A percentile compares a stretch with the other conserved stretches of the same genome.
Conservation (phyloP, 108 stramenopile species). For the Pseudonitzschia multiseries region DNA sequence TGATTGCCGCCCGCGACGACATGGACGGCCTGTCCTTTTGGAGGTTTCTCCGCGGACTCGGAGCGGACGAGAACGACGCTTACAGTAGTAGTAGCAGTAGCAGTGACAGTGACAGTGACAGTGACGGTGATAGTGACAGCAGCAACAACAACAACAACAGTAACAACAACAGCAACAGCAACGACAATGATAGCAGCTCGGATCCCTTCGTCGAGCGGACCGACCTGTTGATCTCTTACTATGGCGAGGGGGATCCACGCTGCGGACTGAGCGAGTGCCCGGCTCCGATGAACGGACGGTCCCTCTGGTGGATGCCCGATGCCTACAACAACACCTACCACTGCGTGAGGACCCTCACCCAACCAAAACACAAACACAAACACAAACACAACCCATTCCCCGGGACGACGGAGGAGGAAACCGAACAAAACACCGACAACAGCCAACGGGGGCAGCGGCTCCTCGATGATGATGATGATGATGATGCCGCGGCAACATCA, state of each 20-base stretch:
- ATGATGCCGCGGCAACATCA: conserved; percentile 17
- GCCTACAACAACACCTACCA: conserved; percentile 32
- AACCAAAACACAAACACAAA: neutral
- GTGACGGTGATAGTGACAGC: neutral
- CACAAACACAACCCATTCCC: too few species aligned
- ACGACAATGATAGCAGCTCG: neutral
- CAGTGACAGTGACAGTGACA: neutral
- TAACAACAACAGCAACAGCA: neutral
- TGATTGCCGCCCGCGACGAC: neutral
- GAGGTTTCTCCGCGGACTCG: conserved; percentile 1
- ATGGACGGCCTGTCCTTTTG: conserved; percentile 44
- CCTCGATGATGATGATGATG: too few species aligned
- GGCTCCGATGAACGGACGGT: neutral
- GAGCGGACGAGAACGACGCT: too few species aligned
- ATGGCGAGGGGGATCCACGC: conserved; percentile 26
- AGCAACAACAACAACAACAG: neutral
- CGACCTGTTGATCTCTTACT: conserved; percentile 31
- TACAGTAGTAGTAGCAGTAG: too few species aligned
- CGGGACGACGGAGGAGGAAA: too few species aligned
- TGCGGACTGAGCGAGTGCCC: conserved; percentile 34
- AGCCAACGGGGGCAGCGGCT: too few species aligned
- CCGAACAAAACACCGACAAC: too few species aligned
- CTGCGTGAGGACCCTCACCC: conserved; percentile 16
- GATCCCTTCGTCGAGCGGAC: conserved; percentile 5
- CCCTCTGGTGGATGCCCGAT: conserved; percentile 37